Percentiles rank a stretch among this genome's conserved stretches.
Evolutionary conservation across 1,284 basidiomycete genomes (phyloP).

Genomic region (Thecaphora thlaspeos): DNA sequence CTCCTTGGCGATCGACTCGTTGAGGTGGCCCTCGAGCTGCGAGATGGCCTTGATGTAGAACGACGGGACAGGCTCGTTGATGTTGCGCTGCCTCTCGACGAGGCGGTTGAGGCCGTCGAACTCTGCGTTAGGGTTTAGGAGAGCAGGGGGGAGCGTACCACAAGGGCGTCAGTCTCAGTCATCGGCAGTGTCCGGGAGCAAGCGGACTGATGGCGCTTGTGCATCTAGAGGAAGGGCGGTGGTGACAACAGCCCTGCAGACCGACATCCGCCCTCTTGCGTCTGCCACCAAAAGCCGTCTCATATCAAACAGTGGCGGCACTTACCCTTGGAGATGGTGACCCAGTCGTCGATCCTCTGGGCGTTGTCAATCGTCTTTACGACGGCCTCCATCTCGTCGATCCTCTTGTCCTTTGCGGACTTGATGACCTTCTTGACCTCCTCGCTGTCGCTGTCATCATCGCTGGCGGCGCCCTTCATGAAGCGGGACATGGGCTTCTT

Average conservation of each 20-base stretch:
- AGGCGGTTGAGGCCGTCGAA: conserved; percentile 93
- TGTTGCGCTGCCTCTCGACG: conserved; percentile 79
- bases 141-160: no score
- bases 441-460: conserved; percentile 69
- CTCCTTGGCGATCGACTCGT: conserved; percentile 71
- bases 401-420: conserved; percentile 80
- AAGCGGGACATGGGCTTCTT: conserved; percentile 52
- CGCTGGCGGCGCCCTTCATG: conserved; percentile 53
- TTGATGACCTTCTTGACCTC: conserved; percentile 72
- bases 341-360: conserved; percentile 90
- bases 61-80: conserved; percentile 81
- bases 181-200: no score
- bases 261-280: no score
- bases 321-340: conserved; percentile 79
- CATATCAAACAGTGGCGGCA: no score
- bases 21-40: conserved; percentile 76
- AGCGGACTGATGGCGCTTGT: no score
- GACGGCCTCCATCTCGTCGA: conserved; percentile 82
- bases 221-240: no score
- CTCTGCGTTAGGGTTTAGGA: conserved; percentile 68
- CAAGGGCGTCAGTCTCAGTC: no score
- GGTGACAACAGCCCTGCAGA: no score
- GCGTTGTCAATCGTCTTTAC: conserved; percentile 91
- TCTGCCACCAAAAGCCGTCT: no score
- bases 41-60: conserved; percentile 78